Conservation (phyloP, 257 asterid species). For the Plectranthus barbatus region DNA sequence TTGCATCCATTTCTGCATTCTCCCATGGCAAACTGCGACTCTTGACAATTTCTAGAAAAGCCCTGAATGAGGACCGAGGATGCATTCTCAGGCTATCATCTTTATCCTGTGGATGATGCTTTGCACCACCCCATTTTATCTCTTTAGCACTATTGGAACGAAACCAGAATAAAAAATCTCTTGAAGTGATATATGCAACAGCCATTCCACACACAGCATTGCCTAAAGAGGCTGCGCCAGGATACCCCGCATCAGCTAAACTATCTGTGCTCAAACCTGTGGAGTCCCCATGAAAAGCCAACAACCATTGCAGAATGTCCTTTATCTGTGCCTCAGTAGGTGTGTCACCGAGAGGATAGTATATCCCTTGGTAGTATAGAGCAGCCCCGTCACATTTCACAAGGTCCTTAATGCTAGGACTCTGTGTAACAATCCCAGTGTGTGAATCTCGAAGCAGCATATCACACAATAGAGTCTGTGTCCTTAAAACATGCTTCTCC, state of each 20-base stretch:
- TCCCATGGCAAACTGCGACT: constrained; percentile 92
- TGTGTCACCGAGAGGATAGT: constrained; percentile 56
- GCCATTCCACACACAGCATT: constrained; percentile 87
- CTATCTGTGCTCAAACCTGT: constrained; percentile 87
- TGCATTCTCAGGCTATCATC: constrained; percentile 81
- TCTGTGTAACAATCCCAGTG: constrained; percentile 62
- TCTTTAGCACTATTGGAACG: constrained; percentile 79
- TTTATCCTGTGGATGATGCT: constrained; percentile 77
- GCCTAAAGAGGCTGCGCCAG: constrained; percentile 61
- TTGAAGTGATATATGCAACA: constrained; percentile 59
- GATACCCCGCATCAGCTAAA: constrained; percentile 78
- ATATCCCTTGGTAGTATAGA: constrained; percentile 55
- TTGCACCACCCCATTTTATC: constrained; percentile 92
- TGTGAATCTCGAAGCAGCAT: constrained; percentile 82
- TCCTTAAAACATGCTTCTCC: constrained; percentile 68
- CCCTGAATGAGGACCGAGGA: constrained; percentile 88
- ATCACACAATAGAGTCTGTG: constrained; percentile 82
- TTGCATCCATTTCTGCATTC: constrained; percentile 85
- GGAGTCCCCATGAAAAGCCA: constrained; percentile 57
- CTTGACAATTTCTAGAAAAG: constrained; percentile 85
- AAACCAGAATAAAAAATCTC: constrained; percentile 77
- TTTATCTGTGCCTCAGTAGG: constrained; percentile 68
- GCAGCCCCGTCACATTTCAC: constrained; percentile 89
- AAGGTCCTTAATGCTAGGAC: constrained; percentile 78
- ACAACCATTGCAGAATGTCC: constrained; percentile 64